phyloP scores from a whole-genome alignment of 2,329 filamentous ascomycete species.

The Monosporascus cannonballus region DNA sequence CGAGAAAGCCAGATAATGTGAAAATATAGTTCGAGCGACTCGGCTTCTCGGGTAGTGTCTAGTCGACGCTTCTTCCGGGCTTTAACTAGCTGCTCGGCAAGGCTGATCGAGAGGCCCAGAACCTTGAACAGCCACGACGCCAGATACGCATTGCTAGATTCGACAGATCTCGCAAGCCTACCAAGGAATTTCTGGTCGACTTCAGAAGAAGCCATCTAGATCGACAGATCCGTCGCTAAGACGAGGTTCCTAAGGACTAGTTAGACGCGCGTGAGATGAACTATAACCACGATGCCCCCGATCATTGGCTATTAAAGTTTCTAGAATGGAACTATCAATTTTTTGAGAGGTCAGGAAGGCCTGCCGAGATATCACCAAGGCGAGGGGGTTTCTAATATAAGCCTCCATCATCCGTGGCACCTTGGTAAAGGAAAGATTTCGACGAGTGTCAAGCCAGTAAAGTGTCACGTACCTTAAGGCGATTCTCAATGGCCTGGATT shows the following conservation, averaged over 20 bases:
- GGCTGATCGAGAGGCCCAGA: slow-evolving; percentile 80
- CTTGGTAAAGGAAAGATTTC: not conserved
- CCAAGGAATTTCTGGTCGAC: slow-evolving; percentile 97
- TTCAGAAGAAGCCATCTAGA: slow-evolving; percentile 84
- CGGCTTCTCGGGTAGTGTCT: slow-evolving; percentile 72
- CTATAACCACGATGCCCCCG: not conserved
- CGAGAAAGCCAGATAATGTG: slow-evolving; percentile 95
- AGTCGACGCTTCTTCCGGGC: slow-evolving; percentile 77
- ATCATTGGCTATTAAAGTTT: not conserved
- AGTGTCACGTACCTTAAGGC: not conserved
- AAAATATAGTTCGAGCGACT: slow-evolving; percentile 72
- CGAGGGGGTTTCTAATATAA: not conserved
- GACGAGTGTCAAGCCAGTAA: not conserved
- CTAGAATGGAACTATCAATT: not conserved
- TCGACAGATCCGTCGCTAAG: not conserved
- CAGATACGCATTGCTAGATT: slow-evolving; percentile 70
- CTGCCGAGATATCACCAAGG: not conserved
- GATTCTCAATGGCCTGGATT: not conserved
- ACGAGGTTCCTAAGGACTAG: slow-evolving; percentile 1
- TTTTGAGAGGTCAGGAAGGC: not conserved
- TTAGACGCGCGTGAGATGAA: slow-evolving; percentile 2
- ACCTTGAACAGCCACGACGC: slow-evolving; percentile 84
- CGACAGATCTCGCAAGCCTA: slow-evolving; percentile 75
- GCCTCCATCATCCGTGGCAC: not conserved
- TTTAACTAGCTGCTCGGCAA: slow-evolving; percentile 75